Percentiles rank a stretch among this genome's conserved stretches.
phyloP scores from a whole-genome alignment of 495 filamentous ascomycete species.

The Daldinia bambusicola region DNA sequence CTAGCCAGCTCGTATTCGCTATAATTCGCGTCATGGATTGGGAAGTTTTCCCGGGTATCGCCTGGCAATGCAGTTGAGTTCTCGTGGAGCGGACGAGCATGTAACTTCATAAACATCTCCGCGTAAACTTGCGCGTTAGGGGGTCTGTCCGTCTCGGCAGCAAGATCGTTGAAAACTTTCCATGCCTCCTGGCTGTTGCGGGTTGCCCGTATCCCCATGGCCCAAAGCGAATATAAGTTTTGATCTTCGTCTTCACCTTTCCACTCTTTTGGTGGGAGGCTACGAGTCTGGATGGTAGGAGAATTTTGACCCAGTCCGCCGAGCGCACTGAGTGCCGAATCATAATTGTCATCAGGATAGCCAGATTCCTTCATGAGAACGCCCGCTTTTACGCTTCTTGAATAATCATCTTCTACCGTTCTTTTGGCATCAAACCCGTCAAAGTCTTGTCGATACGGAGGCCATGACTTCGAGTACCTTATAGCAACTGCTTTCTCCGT shows the following conservation, averaged over 20 bases:
- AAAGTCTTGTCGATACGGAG: constrained; percentile 55
- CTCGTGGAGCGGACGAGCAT: constrained; percentile 29
- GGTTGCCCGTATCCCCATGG: constrained; percentile 52
- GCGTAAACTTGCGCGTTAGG: constrained; percentile 53
- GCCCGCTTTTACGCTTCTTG: constrained; percentile 53
- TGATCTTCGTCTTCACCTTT: constrained; percentile 32
- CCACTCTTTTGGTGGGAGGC: constrained; percentile 38
- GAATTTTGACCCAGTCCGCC: constrained; percentile 49
- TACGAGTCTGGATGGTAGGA: constrained; percentile 57
- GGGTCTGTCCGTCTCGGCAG: constrained; percentile 30
- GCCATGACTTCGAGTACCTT: constrained; percentile 57
- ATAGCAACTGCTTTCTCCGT: constrained; percentile 51
- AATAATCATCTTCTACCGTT: constrained; percentile 53
- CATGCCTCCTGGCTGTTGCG: constrained; percentile 59
- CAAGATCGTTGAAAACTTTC: constrained; percentile 52
- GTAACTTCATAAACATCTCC: constrained; percentile 59
- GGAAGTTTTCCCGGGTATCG: constrained; percentile 51
- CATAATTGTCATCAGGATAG: constrained; percentile 49
- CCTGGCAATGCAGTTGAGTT: constrained; percentile 50
- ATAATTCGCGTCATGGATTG: constrained; percentile 53
- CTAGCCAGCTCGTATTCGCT: constrained; percentile 56
- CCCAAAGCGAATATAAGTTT: constrained; percentile 51
- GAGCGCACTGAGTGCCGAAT: constrained; percentile 51
- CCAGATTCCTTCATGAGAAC: constrained; percentile 55
- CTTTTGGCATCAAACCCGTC: constrained; percentile 58